These are phyloP conservation scores for Ceratocystis diversiconidia DNA, from an alignment of 2,329 filamentous ascomycete species.

Conservation along the genomic window DNA sequence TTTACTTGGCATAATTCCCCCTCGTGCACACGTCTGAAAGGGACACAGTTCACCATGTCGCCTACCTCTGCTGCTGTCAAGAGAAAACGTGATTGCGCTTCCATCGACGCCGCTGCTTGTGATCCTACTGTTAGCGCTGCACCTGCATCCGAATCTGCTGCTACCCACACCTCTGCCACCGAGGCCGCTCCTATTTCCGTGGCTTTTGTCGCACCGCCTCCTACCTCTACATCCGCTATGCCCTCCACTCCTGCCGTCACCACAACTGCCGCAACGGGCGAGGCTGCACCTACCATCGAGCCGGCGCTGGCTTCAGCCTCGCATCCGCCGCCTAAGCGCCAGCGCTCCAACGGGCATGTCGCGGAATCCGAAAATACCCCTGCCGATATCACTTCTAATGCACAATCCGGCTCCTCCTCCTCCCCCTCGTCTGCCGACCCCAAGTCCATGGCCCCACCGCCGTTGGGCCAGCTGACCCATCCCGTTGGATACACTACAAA, in stretches of 20 bases:
- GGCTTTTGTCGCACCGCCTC: constrained; percentile 29
- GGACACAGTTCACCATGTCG: constrained; percentile 35
- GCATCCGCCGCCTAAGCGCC: constrained; percentile 56
- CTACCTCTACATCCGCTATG: constrained; percentile 6
- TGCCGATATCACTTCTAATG: constrained; percentile 56
- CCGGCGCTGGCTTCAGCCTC: constrained; percentile 28
- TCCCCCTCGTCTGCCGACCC: not conserved
- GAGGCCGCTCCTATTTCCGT: not conserved
- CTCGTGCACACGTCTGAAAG: not conserved
- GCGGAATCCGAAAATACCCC: constrained; percentile 41
- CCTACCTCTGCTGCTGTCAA: constrained; percentile 44
- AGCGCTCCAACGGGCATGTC: constrained; percentile 49
- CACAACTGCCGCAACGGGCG: not conserved
- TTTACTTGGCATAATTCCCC: not conserved
- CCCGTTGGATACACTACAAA: constrained; percentile 90
- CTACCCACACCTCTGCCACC: constrained; percentile 30
- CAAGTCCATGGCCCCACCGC: constrained; percentile 51
- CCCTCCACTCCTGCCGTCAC: not conserved
- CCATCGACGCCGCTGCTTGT: not conserved
- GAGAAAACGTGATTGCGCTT: constrained; percentile 51
- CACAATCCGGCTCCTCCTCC: constrained; percentile 29
- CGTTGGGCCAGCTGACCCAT: constrained; percentile 65
- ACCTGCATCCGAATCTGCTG: constrained; percentile 27
- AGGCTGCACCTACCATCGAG: constrained; percentile 21
- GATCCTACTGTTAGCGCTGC: constrained; percentile 1